A percentile compares a stretch with the other conserved stretches of the same genome.
These are phyloP conservation scores for Metschnikowia bowlesiae DNA, from an alignment of 805 yeast species.

Conservation along the genomic window DNA sequence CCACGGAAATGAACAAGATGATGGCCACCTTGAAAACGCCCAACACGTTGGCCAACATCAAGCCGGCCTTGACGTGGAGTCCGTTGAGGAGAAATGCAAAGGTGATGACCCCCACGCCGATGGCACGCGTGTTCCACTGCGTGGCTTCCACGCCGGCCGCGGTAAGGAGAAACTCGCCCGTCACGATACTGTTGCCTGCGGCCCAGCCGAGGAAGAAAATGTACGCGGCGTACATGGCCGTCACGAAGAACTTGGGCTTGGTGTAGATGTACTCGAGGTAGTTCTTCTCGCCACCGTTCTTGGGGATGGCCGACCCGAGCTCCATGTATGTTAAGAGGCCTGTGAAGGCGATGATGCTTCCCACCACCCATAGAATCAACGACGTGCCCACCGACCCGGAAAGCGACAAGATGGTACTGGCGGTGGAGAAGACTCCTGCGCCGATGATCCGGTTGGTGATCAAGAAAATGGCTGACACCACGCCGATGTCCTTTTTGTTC, in stretches of 20 bases:
- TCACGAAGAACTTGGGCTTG: slow-evolving; percentile 64
- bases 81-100: slow-evolving; percentile 65
- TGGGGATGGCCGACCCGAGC: slow-evolving; percentile 69
- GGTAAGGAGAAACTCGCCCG: slow-evolving; percentile 69
- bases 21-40: slow-evolving; percentile 74
- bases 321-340: slow-evolving; percentile 64
- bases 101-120: slow-evolving; percentile 70
- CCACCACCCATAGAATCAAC: slow-evolving; percentile 69
- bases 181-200: slow-evolving; percentile 75
- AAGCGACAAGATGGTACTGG: slow-evolving; percentile 18
- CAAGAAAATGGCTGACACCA: slow-evolving; percentile 32
- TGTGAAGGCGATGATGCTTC: slow-evolving; percentile 58
- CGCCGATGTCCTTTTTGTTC: slow-evolving; percentile 43
- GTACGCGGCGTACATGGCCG: slow-evolving; percentile 57
- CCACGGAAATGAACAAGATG: slow-evolving; percentile 61
- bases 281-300: slow-evolving; percentile 84
- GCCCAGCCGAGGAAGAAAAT: slow-evolving; percentile 81
- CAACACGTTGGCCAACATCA: slow-evolving; percentile 55
- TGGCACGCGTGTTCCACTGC: slow-evolving; percentile 73
- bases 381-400: slow-evolving; percentile 72
- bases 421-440: slow-evolving; percentile 20
- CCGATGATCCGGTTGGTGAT: slow-evolving; percentile 20
- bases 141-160: slow-evolving; percentile 69
- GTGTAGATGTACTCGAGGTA: slow-evolving; percentile 68
- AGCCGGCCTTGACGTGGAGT: slow-evolving; percentile 58